Base-by-base conservation (phyloP, 2,329 filamentous ascomycete genomes). In the Pseudogymnoascus sp. region DNA sequence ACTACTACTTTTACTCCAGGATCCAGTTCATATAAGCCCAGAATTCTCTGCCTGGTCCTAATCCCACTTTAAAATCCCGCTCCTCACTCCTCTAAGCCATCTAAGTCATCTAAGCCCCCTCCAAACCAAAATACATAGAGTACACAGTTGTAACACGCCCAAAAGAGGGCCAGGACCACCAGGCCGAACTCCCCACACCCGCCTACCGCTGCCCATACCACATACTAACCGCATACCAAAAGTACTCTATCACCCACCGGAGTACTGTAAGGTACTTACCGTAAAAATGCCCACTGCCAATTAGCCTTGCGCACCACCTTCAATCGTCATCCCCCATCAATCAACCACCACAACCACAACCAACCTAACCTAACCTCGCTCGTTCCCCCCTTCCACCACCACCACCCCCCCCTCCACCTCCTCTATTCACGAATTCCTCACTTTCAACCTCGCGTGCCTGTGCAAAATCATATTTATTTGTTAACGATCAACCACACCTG, bases 321-420 rank as follows among this genome's bases (percentile, higher is more conserved):
- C 42, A 49, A 49, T 49, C 42, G 42, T 49, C 42, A 49, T 49
- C 42, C 42, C 42, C 23, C 42, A 49, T 45, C 41, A 45, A 45
- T 45, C 42, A 25, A 28, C 42, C 22, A 49, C 42, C 42, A 49
- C 42, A 12, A 49, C 42, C 16, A 42, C 39, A 8, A 30, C 28
- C 25, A 25, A 49, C 42, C 41, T 45, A 14, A 45, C 41, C 41
- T 14, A 45, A 23, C 41, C 41, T 45, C 30, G 30, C 41, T 45
- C 30, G 30, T 25, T 23, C 41, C 41, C 41, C 41, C 19, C 41
- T 45, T 23, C 41, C 22, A 49, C 42, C 12, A 14, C 41, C 19
- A 14, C 42, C 41, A 12, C 41, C 42, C 5, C 12, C 23, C 14
- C 42, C 42, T 25, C 39, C 22, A 11, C 39, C 12, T 28, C 22